Percentiles rank a stretch among this genome's conserved stretches.
Evolutionary conservation across 148 eudicot species (phyloP).

Genomic region (Drosera capensis): DNA sequence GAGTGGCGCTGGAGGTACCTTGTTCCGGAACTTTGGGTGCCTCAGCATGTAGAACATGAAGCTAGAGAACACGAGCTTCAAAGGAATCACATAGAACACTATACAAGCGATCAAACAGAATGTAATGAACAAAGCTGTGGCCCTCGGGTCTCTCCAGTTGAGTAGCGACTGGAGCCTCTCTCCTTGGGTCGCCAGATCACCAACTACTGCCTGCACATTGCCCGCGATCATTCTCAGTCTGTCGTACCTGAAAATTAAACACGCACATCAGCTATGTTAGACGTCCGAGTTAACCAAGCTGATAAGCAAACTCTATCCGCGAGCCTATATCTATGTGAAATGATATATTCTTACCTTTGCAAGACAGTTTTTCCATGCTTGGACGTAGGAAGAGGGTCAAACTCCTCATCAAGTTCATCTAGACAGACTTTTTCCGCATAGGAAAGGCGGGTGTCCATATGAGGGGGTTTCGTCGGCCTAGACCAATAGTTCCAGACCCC

Average conservation of each 20-base stretch:
- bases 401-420: conserved; percentile 14
- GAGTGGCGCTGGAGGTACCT: conserved; percentile 14
- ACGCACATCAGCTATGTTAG: conserved; percentile 10
- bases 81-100: conserved; percentile 9
- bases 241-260: conserved; percentile 17
- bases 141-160: conserved; percentile 36
- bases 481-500: conserved; percentile 19
- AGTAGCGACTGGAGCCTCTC: conserved; percentile 26
- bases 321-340: too few species aligned
- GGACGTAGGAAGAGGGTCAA: conserved; percentile 25
- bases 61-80: neutral
- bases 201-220: conserved; percentile 14
- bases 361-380: too few species aligned
- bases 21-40: conserved; percentile 14
- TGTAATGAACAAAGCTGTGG: conserved; percentile 20
- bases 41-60: conserved; percentile 11
- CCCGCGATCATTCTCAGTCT: conserved; percentile 21
- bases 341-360: too few species aligned
- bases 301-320: too few species aligned
- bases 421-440: conserved; percentile 3
- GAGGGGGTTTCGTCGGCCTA: conserved; percentile 20
- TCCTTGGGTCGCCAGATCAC: too few species aligned
- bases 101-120: conserved; percentile 11
- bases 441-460: conserved; percentile 24
- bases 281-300: too few species aligned